Base-by-base conservation (phyloP, 164 flowering plant species). In the Aristolochia contorta region DNA sequence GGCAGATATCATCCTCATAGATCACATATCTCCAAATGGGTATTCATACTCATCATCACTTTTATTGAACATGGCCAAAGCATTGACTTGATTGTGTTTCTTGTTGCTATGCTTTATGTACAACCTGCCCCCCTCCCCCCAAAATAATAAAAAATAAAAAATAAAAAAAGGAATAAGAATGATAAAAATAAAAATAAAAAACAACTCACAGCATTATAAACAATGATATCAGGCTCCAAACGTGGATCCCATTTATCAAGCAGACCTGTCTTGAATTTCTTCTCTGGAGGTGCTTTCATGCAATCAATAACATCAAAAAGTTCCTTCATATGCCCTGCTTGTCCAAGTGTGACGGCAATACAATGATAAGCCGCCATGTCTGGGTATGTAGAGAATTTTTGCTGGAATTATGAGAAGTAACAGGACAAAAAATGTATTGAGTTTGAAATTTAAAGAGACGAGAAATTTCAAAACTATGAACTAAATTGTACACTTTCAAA, bases 331-430 rank as follows among this genome's bases (percentile, higher is more conserved):
- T 84, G 72, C 51, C 98, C 98, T 21, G 95, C 95, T 84, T 87
- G 98, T 66, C 98, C 98, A 80, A 92, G 96, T 65, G 87, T 87
- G 65, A 92, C 84, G 24, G 95, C 89, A 64, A 88, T 91, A 61
- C 78, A 79, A 72, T 59, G 95, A 77, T 92, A 92, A 27, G 96
- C 85, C 52, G 89, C 88, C 57, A 85, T 66, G 74, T 92, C 96
- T 21, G 98, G 98, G 71, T 89, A 92, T 13, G 91, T 72, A 19
- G 88, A 74, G 67, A 75, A 71, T 64, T 83, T 83, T 77, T 79
- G 69, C 98, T 92, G 88, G 61, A 71, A 53, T 22, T 15, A 19
- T 14, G 56, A 53, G 16, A 53, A 53, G 12, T 2, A 16, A 27
- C 30, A 53, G 30, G 56, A 14, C 6, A 21, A 15, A 27, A 53